Base-by-base conservation (phyloP, 2,329 filamentous ascomycete genomes). In the Neofusicoccum umdonicola region DNA sequence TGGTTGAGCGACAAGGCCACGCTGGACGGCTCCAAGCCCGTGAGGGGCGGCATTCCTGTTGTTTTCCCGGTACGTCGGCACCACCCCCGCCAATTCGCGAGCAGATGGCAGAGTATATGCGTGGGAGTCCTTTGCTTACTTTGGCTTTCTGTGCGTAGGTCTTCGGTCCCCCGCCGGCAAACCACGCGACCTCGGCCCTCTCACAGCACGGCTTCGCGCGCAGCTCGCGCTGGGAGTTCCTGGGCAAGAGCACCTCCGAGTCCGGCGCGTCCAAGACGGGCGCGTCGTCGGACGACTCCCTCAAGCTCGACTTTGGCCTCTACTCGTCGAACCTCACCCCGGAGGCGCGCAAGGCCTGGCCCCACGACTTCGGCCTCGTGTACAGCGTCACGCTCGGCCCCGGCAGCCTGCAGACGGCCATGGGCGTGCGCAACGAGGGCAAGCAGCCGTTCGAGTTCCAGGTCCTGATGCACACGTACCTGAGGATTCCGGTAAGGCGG, bases 261-360 rank as follows among this genome's bases (percentile, higher is more conserved):
- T 85, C 82, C 8, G 79, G 78, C 8, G 45, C 52, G 19, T 65
- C 76, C 67, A 66, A 78, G 78, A 73, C 72, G 42, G 73, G 48
- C 22, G 37, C 48, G 15, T 22, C 48, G 37, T 37, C 48, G 35
- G 61, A 47, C 42, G 62, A 85, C 91, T 89, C 88, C 56, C 89
- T 98, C 69, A 97, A 96, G 84, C 88, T 99, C 66, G 95, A 99
- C 81, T 98, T 99, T 77, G 95, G 94, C 34, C 88, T 99, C 41
- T 92, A 90, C 60, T 85, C 87, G 34, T 83, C 85, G 60, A 90
- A 89, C 73, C 82, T 98, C 65, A 85, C 85, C 69, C 87, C 89
- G 0, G 85, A 88, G 48, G 85, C 86, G 69, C 87, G 86, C 74
- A 85, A 86, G 71, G 85, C 88, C 27, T 99, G 95, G 95, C 89